These are phyloP conservation scores for Tetracladium maxilliforme DNA, from an alignment of 2,329 filamentous ascomycete genomes.

Conservation along the genomic window DNA sequence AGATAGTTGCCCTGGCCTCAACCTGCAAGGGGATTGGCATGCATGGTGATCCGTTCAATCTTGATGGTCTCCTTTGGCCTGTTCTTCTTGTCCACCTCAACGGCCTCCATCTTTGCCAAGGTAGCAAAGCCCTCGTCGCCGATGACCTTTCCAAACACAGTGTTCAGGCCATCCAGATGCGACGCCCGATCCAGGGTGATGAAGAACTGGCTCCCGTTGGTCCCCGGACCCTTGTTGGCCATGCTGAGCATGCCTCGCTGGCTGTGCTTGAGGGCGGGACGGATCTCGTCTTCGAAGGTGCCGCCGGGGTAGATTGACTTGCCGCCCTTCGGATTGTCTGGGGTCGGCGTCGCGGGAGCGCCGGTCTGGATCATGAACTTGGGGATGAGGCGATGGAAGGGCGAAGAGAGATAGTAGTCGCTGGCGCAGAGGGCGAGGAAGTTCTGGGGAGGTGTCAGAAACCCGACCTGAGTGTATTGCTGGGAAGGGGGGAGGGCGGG, in stretches of 20 bases:
- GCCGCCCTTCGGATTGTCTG: slow-evolving; percentile 48
- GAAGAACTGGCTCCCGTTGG: slow-evolving; percentile 73
- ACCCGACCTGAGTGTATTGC: not conserved
- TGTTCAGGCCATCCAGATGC: slow-evolving; percentile 74
- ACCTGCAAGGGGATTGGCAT: slow-evolving; percentile 64
- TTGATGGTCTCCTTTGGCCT: slow-evolving; percentile 50
- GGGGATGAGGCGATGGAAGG: slow-evolving; percentile 69
- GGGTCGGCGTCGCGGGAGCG: no score
- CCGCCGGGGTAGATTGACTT: slow-evolving; percentile 61
- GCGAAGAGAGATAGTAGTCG: slow-evolving; percentile 58
- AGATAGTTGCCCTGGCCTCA: no score
- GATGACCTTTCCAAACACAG: slow-evolving; percentile 64
- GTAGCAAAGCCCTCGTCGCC: slow-evolving; percentile 50
- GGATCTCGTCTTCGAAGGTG: slow-evolving; percentile 70
- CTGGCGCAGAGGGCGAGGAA: slow-evolving; percentile 79
- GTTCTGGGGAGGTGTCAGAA: slow-evolving; percentile 37
- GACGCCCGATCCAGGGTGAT: slow-evolving; percentile 63
- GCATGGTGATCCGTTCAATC: slow-evolving; percentile 58
- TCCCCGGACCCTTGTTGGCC: slow-evolving; percentile 63
- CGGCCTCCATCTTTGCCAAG: slow-evolving; percentile 54
- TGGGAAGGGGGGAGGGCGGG: not conserved
- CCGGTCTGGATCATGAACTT: slow-evolving; percentile 72
- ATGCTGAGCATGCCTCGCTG: slow-evolving; percentile 58
- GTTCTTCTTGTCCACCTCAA: slow-evolving; percentile 66
- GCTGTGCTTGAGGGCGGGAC: slow-evolving; percentile 53